A percentile compares a stretch with the other conserved stretches of the same genome.
Conservation (phyloP, 805 yeast species). For the Wickerhamomyces queroliae region DNA sequence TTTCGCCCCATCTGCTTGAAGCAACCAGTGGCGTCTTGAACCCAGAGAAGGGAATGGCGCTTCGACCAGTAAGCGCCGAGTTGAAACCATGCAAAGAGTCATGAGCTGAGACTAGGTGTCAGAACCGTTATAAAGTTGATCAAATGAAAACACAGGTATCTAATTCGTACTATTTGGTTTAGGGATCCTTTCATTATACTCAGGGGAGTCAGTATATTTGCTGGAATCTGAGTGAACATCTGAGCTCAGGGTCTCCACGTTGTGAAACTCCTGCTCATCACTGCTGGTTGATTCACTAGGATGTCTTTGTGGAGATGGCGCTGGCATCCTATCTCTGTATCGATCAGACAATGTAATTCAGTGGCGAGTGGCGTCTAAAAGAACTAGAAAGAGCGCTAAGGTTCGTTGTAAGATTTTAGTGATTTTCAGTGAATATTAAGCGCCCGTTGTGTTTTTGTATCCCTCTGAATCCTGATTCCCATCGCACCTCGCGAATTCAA, state of each 20-base stretch:
- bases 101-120: conserved; percentile 2
- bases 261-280: not conserved
- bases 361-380: too few relatives aligned
- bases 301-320: not conserved
- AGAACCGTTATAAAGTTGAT: not conserved
- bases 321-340: not conserved
- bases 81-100: conserved; percentile 15
- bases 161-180: not conserved
- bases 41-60: conserved; percentile 77
- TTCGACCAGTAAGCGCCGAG: conserved; percentile 24
- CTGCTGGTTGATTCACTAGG: not conserved
- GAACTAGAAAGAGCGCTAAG: too few relatives aligned
- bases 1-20: conserved; percentile 56
- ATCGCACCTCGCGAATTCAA: too few relatives aligned
- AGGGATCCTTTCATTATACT: not conserved
- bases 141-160: not conserved
- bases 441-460: too few relatives aligned
- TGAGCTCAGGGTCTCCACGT: not conserved
- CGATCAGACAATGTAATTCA: too few relatives aligned
- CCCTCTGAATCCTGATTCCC: too few relatives aligned
- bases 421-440: too few relatives aligned
- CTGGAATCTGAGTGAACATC: not conserved
- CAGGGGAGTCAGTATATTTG: not conserved
- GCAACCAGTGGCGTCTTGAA: conserved; percentile 92
- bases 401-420: too few relatives aligned